Base-by-base conservation (phyloP, 2,329 filamentous ascomycete species). In the Ceratocystis huliohia region DNA sequence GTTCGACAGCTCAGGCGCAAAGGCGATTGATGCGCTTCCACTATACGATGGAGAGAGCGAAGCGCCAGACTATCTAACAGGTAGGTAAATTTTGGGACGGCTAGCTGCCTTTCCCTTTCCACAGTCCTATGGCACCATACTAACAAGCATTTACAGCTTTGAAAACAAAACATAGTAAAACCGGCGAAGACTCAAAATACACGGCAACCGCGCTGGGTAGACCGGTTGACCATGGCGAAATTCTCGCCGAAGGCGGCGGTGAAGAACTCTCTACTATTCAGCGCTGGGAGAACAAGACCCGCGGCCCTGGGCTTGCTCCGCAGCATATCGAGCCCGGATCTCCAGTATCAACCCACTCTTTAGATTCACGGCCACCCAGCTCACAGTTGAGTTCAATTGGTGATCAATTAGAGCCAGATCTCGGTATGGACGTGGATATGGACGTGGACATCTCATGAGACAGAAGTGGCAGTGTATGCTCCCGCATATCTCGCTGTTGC, bases 161-260 rank as follows among this genome's bases (percentile, higher is more conserved):
- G 53, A 96, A 96, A 76, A 94, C 92, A 77, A 96, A 95, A 73
- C 89, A 96, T 75, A 91, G 87, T 77, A 95, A 94, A 71, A 89
- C 88, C 0, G 89, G 88, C 69, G 91, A 95, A 72, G 91, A 96
- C 72, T 87, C 87, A 8, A 87, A 93, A 72, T 96, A 91, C 74
- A 84, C 88, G 70, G 91, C 90, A 37, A 96, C 93, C 0, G 82
- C 94, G 0, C 79, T 97, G 10, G 93, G 93, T 3, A 86, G 86
- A 70, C 79, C 81, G 57, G 82, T 82, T 62, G 90, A 96, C 70
- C 82, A 86, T 66, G 84, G 84, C 72, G 83, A 87, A 6, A 78
- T 96, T 33, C 79, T 86, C 64, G 87, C 96, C 64, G 91, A 96
- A 74, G 92, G 92, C 56, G 67, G 64, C 37, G 89, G 89, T 22